Conservation (phyloP, 495 filamentous ascomycete species). For the Ramalina intermedia region DNA sequence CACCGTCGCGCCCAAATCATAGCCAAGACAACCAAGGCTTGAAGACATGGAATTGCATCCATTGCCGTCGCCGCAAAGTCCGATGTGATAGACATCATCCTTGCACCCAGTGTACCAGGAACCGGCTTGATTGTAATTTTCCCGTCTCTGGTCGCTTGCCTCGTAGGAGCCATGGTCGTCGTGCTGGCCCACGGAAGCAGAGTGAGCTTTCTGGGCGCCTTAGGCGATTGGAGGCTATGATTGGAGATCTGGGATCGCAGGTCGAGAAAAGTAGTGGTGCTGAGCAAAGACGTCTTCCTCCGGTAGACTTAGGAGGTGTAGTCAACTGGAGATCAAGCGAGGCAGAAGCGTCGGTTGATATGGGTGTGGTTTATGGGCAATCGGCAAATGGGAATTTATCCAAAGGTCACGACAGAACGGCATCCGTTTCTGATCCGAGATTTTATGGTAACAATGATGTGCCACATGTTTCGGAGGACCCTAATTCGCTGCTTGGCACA, state of each 20-base stretch:
- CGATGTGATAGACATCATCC: slow-evolving; percentile 14
- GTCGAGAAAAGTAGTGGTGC: neutral
- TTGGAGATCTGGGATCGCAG: slow-evolving; percentile 8
- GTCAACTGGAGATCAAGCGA: neutral
- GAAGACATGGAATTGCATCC: slow-evolving; percentile 12
- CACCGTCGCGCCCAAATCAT: neutral
- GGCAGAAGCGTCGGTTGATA: neutral
- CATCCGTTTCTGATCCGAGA: neutral
- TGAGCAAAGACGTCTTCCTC: neutral
- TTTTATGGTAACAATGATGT: no score
- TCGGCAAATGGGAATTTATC: neutral
- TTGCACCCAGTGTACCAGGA: slow-evolving; percentile 9
- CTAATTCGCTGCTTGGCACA: no score
- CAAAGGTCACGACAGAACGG: neutral
- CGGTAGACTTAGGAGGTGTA: neutral
- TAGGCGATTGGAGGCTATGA: slow-evolving; percentile 11
- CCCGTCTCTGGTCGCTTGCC: slow-evolving; percentile 10
- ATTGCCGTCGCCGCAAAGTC: slow-evolving; percentile 14
- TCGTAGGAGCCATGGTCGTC: slow-evolving; percentile 1
- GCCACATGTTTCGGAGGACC: neutral
- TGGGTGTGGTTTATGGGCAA: neutral
- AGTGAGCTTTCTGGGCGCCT: slow-evolving; percentile 10
- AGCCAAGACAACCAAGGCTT: neutral
- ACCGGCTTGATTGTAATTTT: slow-evolving; percentile 7
- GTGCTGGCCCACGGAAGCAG: slow-evolving; percentile 1